Evolutionary conservation across 2,329 filamentous ascomycete species (phyloP), one percentile per base, ranked within the genome.

Genomic region (Aspergillus transmontanensis): DNA sequence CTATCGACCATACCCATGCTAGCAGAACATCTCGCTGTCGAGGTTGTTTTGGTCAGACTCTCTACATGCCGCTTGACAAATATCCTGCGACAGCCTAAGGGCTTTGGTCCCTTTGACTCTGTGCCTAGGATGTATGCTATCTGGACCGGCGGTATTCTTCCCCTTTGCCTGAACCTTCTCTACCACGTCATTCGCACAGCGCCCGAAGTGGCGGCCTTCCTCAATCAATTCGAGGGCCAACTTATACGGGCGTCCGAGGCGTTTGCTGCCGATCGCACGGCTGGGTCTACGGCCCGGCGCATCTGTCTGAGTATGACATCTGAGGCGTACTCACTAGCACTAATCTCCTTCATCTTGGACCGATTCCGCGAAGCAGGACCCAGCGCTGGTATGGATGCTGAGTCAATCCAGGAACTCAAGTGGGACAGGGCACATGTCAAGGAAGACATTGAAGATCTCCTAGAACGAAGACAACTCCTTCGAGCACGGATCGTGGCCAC

Each of bases 11-110:
- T 98, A 16, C 90, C 91, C 0, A 79, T 87, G 21, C 85, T 98
- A 58, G 94, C 95, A 3, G 94, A 98, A 75, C 91, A 95, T 66
- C 88, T 99, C 70, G 95, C 94, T 0, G 89, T 93, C 46, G 93
- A 97, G 70, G 93, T 91, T 36, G 83, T 97, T 16, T 85, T 99
- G 6, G 87, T 89, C 69, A 90, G 92, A 64, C 82, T 98, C 57
- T 87, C 91, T 23, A 90, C 90, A 1, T 92, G 93, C 57, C 94
- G 90, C 65, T 81, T 98, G 23, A 90, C 91, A 10, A 88, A 89
- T 61, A 90, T 91, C 75, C 90, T 96, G 76, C 89, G 91, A 30
- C 83, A 85, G 51, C 75, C 80, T 11, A 88, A 89, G 58, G 85
- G 86, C 54, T 89, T 93, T 62, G 91, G 90, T 3, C 93, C 94